Evolutionary conservation across 2,329 filamentous ascomycete species (phyloP), one percentile per base, ranked within the genome.

Genomic region (Septoria petroselini): DNA sequence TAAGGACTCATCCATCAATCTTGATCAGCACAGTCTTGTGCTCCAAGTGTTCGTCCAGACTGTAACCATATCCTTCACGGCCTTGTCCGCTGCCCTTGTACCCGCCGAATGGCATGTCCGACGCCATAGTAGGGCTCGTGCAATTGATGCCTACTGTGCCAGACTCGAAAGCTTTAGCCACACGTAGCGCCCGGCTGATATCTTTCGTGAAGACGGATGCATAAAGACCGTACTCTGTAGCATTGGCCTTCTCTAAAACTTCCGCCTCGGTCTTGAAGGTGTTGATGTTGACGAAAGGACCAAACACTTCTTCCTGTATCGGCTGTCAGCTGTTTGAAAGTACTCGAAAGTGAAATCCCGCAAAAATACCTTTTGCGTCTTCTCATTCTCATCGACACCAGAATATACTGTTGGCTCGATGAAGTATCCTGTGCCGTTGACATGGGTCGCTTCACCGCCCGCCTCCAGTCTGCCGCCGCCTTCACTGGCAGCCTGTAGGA

Each of bases 321-420:
- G 3, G 9, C 18, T 4, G 21, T 48, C 12, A 48, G 38, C 31
- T n/a, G n/a, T n/a, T n/a, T n/a, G n/a, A n/a, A n/a, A n/a, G n/a
- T n/a, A n/a, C n/a, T n/a, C n/a, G n/a, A n/a, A n/a, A n/a, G n/a
- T n/a, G n/a, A n/a, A n/a, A n/a, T n/a, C n/a, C n/a, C n/a, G n/a
- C n/a, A n/a, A n/a, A n/a, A n/a, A 4, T 42, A 42, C 45, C 37
- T 63, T 66, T 23, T 64, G 57, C n/a, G 68, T 61, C 23, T 58
- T 68, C 1, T 71, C 67, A 25, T 69, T 61, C 54, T 74, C 71
- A 9, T 71, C 66, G 4, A 70, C 65, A 41, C 73, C 61, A n/a
- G 69, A 59, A 62, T 77, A 76, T 34, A 77, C 70, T 9, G 72
- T 72, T 1, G 75, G 74, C 48, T 70, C 66, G 18, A 78, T 65